These are phyloP conservation scores for Gillenia trifoliata DNA, from an alignment of 306 rosid species.

Conservation along the genomic window DNA sequence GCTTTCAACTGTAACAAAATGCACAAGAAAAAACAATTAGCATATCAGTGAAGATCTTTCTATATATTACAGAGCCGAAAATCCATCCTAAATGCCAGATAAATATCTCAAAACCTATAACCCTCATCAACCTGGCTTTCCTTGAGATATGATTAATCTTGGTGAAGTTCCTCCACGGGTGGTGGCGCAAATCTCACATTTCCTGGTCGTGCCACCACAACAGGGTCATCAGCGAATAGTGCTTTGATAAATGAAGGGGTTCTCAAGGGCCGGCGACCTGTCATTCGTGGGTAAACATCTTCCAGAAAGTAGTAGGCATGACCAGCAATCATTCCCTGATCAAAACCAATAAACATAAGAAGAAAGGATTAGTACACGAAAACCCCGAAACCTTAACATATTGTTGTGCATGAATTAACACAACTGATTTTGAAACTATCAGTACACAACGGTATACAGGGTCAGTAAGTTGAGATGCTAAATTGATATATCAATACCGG, in stretches of 20 bases:
- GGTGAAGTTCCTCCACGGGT: constrained; percentile 55
- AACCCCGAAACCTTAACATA: not conserved
- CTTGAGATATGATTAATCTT: constrained; percentile 30
- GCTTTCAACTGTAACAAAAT: constrained; percentile 27
- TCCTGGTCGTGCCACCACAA: constrained; percentile 72
- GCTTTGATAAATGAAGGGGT: constrained; percentile 91
- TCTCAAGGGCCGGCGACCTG: constrained; percentile 72
- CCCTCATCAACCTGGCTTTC: not conserved
- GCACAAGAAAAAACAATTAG: constrained; percentile 21
- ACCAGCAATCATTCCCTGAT: constrained; percentile 97
- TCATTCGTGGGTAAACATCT: constrained; percentile 92
- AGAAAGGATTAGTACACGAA: not conserved
- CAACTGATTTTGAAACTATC: not conserved
- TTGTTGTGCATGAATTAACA: not conserved
- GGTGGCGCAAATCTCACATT: constrained; percentile 85
- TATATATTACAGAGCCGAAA: constrained; percentile 49
- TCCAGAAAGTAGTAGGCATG: constrained; percentile 94
- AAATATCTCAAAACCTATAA: not conserved
- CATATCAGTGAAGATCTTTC: constrained; percentile 5
- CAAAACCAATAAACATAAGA: not conserved
- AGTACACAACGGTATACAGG: not conserved
- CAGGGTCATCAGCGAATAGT: constrained; percentile 78
- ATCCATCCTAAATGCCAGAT: constrained; percentile 9
- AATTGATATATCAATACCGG: constrained; percentile 6
- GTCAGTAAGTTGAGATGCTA: not conserved